Evolutionary conservation across 148 eudicot genomes (phyloP).

Genomic region (Chenopodium album): DNA sequence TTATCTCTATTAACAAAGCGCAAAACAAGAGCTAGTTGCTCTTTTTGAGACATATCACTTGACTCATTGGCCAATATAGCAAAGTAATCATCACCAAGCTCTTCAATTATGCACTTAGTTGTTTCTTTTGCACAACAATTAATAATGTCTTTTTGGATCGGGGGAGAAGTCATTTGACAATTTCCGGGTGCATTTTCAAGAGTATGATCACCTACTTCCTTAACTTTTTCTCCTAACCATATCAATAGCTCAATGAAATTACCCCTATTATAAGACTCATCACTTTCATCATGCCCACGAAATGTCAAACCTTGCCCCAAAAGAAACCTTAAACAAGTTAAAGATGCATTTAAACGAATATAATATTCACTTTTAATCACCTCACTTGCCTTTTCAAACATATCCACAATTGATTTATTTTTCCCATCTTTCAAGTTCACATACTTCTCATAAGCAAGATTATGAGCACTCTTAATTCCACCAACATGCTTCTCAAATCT

Average conservation of each 20-base stretch:
- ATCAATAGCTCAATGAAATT: background rate
- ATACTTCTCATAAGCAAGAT: background rate
- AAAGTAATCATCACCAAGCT: background rate
- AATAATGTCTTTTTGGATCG: too few relatives aligned
- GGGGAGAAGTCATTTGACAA: background rate
- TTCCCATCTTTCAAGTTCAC: background rate
- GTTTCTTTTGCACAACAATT: background rate
- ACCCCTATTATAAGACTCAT: background rate
- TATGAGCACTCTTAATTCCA: background rate
- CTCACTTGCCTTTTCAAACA: background rate
- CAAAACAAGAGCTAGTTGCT: background rate
- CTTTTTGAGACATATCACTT: background rate
- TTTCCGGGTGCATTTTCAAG: background rate
- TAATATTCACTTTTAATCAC: background rate
- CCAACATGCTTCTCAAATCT: background rate
- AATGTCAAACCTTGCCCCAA: background rate
- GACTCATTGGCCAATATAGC: background rate
- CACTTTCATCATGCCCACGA: background rate
- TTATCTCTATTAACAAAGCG: background rate
- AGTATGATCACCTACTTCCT: background rate
- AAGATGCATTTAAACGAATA: background rate
- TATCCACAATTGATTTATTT: too few relatives aligned
- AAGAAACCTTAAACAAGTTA: background rate
- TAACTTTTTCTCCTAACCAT: background rate
- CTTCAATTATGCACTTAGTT: background rate